Conservation (phyloP, 2,329 filamentous ascomycete genomes). For the Daldinia sp. region DNA sequence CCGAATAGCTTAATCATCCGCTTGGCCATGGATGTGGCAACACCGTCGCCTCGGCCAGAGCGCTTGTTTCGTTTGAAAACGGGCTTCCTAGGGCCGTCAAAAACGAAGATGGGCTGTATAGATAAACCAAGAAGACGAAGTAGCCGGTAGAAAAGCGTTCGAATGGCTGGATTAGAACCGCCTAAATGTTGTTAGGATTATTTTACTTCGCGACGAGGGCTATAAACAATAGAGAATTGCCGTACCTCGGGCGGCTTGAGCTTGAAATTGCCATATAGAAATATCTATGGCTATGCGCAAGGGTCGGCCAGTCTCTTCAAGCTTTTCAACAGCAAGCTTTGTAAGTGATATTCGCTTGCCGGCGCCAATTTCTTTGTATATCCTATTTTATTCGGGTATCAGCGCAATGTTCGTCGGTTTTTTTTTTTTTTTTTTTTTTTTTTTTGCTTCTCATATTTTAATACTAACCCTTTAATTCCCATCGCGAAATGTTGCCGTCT, state of each 20-base stretch:
- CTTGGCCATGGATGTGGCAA: constrained; percentile 81
- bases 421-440: too few species aligned
- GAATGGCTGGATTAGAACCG: constrained; percentile 86
- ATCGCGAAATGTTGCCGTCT: constrained; percentile 50
- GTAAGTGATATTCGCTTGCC: constrained; percentile 82
- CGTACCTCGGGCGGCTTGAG: constrained; percentile 75
- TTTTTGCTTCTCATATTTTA: background rate
- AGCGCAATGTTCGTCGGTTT: constrained; percentile 16
- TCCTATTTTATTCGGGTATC: constrained; percentile 59
- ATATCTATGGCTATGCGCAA: constrained; percentile 91
- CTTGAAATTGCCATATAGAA: constrained; percentile 97
- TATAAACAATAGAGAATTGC: background rate
- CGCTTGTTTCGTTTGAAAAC: constrained; percentile 87
- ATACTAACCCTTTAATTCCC: constrained; percentile 71
- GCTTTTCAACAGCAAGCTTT: constrained; percentile 80
- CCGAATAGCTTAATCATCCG: constrained; percentile 84
- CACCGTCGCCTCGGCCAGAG: constrained; percentile 68
- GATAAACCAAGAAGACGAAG: constrained; percentile 77
- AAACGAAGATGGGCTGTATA: constrained; percentile 90
- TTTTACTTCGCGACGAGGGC: background rate
- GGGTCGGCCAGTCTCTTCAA: constrained; percentile 74
- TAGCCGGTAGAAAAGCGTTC: constrained; percentile 92
- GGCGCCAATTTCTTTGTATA: constrained; percentile 88
- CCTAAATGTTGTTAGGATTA: constrained; percentile 48
- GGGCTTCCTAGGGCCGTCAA: constrained; percentile 86